Evolutionary conservation across 768 basidiomycete genomes (phyloP), one percentile per base, ranked within the genome.

Genomic region (Agaricus subrufescens): DNA sequence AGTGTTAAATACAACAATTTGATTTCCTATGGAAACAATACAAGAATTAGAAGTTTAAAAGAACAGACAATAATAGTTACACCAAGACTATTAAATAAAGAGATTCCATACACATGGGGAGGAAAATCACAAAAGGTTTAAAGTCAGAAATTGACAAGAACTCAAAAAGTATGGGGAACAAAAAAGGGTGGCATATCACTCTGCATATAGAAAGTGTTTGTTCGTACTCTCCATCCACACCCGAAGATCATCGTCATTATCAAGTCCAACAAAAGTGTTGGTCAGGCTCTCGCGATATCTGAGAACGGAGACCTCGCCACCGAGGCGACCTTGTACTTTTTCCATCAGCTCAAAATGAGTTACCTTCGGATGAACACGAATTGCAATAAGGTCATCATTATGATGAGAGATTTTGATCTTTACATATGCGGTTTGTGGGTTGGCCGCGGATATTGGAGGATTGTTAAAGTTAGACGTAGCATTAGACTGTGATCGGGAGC

Each of bases 381-480:
- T 97, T 3, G 97, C 97, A 60, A 98, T 94, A 53, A 98, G 75
- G 69, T 99, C 97, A 66, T 98, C 95, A 93, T 87, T 54, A 87
- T 79, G 84, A 72, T 97, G 91, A 68, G 97, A 97, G 45, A 99
- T 93, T 74, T 99, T 99, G 74, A 99, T 97, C 75, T 98, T 99
- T 62, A 98, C 81, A 71, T 94, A 98, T 25, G 95, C 90, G 12
- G 86, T 84, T 65, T 91, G 87, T 4, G 86, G 84, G 60, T 89
- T 90, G 45, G 80, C 81, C 15, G 86, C 83, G 49, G 90, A 92
- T 63, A 92, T 88, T 23, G 85, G 77, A 10, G 89, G 89, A 30
- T 75, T 82, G 63, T 84, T 89, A 52, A 83, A 63, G 58, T 86
- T 85, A 12, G 67, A 62, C 8, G 70, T 67, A 3, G 80, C 78